phyloP scores from a whole-genome alignment of 768 basidiomycete species.

The Tephrocybe sp. region DNA sequence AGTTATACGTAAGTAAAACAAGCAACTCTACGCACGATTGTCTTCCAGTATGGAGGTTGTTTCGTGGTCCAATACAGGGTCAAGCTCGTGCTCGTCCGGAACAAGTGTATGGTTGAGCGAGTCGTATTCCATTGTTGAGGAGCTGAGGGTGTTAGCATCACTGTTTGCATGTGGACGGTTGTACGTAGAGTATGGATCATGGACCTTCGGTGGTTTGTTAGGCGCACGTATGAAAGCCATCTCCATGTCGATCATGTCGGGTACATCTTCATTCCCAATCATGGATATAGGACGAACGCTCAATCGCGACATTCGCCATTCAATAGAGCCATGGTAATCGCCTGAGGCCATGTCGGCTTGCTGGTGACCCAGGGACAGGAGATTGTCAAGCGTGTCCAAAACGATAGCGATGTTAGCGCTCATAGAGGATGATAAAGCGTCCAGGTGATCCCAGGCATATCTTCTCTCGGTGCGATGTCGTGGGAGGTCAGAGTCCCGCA shows the following conservation, averaged over 20 bases:
- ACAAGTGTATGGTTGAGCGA: slow-evolving; percentile 7
- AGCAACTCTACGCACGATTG: slow-evolving; percentile 31
- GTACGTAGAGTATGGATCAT: slow-evolving; percentile 2
- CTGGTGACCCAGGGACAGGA: slow-evolving; percentile 63
- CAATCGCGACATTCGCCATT: slow-evolving; percentile 72
- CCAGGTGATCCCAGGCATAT: slow-evolving; percentile 42
- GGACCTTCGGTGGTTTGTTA: slow-evolving; percentile 5
- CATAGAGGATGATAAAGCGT: slow-evolving; percentile 48
- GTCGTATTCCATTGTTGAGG: slow-evolving; percentile 7
- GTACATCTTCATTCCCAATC: slow-evolving; percentile 22
- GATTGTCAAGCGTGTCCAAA: slow-evolving; percentile 57
- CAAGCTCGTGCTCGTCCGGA: slow-evolving; percentile 8
- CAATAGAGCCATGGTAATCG: slow-evolving; percentile 73
- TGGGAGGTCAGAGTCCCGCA: slow-evolving; percentile 35
- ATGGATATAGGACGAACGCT: slow-evolving; percentile 48
- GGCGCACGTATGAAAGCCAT: slow-evolving; percentile 28
- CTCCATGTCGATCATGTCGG: slow-evolving; percentile 58
- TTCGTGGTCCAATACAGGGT: slow-evolving; percentile 11
- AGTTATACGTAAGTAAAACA: background rate
- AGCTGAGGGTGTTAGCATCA: slow-evolving; percentile 6
- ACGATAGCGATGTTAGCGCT: slow-evolving; percentile 54
- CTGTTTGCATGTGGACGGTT: slow-evolving; percentile 23
- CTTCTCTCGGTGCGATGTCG: slow-evolving; percentile 29
- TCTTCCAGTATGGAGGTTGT: slow-evolving; percentile 32
- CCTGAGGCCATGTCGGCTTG: slow-evolving; percentile 68